Base-by-base conservation (phyloP, 2,329 filamentous ascomycete genomes). In the Botrytis fragariae region DNA sequence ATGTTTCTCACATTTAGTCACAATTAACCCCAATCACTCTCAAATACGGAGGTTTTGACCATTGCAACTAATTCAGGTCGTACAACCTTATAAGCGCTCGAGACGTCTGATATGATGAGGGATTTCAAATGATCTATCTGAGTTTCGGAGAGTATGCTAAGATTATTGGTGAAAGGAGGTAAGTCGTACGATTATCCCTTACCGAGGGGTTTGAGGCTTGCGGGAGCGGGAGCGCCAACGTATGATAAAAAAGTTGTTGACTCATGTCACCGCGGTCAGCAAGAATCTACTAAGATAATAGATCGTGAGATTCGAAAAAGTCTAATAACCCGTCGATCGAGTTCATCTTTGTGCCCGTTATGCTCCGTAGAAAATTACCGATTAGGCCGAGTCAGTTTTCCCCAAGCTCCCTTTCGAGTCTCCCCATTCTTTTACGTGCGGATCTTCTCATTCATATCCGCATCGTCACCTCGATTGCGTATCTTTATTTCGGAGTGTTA, bases 111-210 rank as follows among this genome's bases (percentile, higher is more conserved):
- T 35, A 67, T 22, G 18, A 22, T 37, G 57, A 39, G 69, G 60
- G n/a, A 9, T 48, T 59, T 22, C 35, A 72, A 59, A 35, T 72
- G 61, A 67, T 59, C 70, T 59, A 72, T 64, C 32, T 67, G 48
- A 32, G 35, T 44, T 45, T 71, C 60, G 45, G 60, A 32, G n/a
- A 57, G 69, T 57, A 42, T 57, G 61, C 45, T 37, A n/a, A 54
- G 67, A 59, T 48, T 64, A 37, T 72, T 67, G 45, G 29, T 67
- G 54, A 63, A 72, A 39, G 39, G 70, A 48, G 29, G 51, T 18
- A 59, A 72, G 45, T 72, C 70, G 70, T 72, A 72, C 39, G 70
- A 72, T 72, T 67, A 42, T 72, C 48, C 10, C 70, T 37, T 59
- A 72, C 35, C 35, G 29, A 67, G 20, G 61, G 37, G 12, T 37